Evolutionary conservation across 345 rosid species (phyloP), one percentile per base, ranked within the genome.

Genomic region (Gossypium arboreum): DNA sequence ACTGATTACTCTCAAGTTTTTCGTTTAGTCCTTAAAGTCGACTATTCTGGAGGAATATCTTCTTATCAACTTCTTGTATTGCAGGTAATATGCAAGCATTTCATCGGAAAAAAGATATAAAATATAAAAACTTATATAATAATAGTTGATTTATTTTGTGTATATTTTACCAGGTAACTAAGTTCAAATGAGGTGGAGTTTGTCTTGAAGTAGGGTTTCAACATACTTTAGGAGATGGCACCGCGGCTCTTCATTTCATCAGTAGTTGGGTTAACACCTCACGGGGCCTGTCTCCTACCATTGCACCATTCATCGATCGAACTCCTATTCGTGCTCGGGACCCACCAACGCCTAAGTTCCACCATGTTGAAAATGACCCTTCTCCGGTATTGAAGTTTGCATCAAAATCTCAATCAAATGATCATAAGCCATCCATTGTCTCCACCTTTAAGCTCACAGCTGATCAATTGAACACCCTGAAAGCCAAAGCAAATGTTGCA

Each of bases 141-240:
- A 1, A 18, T 8, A 1, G 59, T 18, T n/a, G 12, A 55, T 8
- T 18, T n/a, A 18, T 17, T 29, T 0, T 25, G 41, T 34, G 47
- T 3, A 16, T 2, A 17, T 34, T 34, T 34, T 15, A 16, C 13
- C 34, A 84, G 86, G 71, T 83, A 13, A 85, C 86, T 0, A 47
- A 2, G 5, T 81, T 83, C 73, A 71, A 65, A 50, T 78, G 84
- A 50, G 87, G 85, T 22, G 81, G 81, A 4, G 79, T 72, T 9
- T 62, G 75, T 48, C 50, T 81, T 1, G 85, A 84, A 0, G 22
- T 76, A 0, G 64, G 73, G 9, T 3, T 74, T 4, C 80, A 82
- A 39, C 22, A 20, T 20, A 20, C 22, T 20, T 20, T 20, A 20
- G 22, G 22, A 20, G 22, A 20, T 20, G 22, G 79, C 1, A 13